Base-by-base conservation (phyloP, 2,329 filamentous ascomycete species). In the Fusarium sp. region DNA sequence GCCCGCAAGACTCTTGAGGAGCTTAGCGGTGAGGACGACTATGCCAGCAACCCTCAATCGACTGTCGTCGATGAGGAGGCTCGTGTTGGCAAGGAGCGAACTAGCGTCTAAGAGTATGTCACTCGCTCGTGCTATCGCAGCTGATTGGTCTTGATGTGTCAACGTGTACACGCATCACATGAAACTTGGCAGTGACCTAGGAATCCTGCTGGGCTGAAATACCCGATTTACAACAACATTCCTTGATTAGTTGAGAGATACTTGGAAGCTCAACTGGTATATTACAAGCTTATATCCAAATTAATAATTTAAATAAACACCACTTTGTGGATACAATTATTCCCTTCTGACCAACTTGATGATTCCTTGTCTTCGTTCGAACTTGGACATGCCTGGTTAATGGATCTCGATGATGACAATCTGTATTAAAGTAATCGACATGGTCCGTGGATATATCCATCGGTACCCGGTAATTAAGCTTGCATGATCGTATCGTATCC, bases 1-100 rank as follows among this genome's bases (percentile, higher is more conserved):
- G 92, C 91, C 81, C 83, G 89, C 58, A 90, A 89, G 83, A 91
- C 90, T 3, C 84, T 94, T 31, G 91, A 92, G 76, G 84, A 89
- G 76, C 81, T 92, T 13, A 74, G 71, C 11, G 77, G 77, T 25
- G 78, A 79, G 66, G 76, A 78, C 25, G 76, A 77, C 63, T 78
- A 76, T 37, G 72, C 75, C 20, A 63, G 46, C 33, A 17, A 35
- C 36, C 48, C 48, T 6, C 48, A 51, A 1, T n/a, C 15, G 17
- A 52, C 29, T 20, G 36, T 41, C 21, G 15, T 57, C 17, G 66
- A 71, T 14, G 39, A 42, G 17, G 69, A 72, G 40, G 56, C 56
- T 35, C 53, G 53, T 14, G 50, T 23, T 25, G 53, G 42, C 7
- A 70, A 72, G 61, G 67, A 67, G 37, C 55, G 60, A 52, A 61